Base-by-base conservation (phyloP, 805 yeast genomes). In the Wickerhamomyces chaumierensis region DNA sequence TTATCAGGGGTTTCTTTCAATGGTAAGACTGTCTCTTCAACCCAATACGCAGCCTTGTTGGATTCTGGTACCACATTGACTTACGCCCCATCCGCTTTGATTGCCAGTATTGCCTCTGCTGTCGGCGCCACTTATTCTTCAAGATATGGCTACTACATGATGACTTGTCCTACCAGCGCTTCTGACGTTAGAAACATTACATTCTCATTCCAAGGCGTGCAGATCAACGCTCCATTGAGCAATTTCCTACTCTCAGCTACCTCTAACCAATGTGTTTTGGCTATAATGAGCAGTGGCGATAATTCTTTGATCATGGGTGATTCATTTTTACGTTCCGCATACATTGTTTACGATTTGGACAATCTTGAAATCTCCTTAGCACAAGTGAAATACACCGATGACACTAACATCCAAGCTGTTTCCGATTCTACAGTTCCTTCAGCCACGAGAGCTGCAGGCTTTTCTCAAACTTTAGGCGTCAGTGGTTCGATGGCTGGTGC, bases 321-420 rank as follows among this genome's bases (percentile, higher is more conserved):
- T 52, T 68, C 71, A 35, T 71, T 81, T 51, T 58, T 82, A 45
- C 65, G 83, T 39, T 67, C 72, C 31, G 80, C 78, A 4, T 83
- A 81, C 52, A 69, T 72, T 20, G 85, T 78, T 14, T 78, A 69
- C 55, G 83, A 83, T 54, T 60, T 79, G 36, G 84, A 78, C 18
- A 69, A 68, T 48, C 56, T 54, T 36, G 65, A 71, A 50, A 61
- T 81, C 27, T 72, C 79, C 0, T 44, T 82, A 39, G 86, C 80
- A 15, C 69, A 65, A 41, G 66, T 71, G 23, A 55, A 28, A 18
- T 16, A 20, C 31, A 14, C 36, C 5, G 35, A 31, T 9, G 23
- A 5, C 5, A 34, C 27, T 3, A 23, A 34, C 14, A 31, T 34
- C 27, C 40, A 40, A 19, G 34, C 28, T 14, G 25, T 39, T 18